Conservation (phyloP, 345 rosid species). For the Aquilaria yunnanensis region DNA sequence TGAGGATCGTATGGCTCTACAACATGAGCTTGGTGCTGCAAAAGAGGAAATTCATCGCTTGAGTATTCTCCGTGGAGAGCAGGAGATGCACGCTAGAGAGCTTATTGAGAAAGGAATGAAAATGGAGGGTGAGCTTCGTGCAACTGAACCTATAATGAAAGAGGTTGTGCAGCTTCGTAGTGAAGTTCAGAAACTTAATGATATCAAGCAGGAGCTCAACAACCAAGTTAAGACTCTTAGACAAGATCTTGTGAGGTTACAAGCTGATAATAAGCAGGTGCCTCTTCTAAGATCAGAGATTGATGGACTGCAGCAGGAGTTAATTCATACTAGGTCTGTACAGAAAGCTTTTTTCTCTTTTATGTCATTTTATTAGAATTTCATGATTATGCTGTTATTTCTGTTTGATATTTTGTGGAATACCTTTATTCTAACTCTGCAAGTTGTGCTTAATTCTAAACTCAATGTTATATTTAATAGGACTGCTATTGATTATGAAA, state of each 20-base stretch:
- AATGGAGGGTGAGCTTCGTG: constrained; percentile 82
- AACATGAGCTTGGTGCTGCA: constrained; percentile 67
- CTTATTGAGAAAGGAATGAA: constrained; percentile 78
- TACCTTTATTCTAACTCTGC: background rate
- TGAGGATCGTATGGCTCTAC: constrained; percentile 70
- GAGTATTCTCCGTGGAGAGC: constrained; percentile 64
- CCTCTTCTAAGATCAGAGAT: constrained; percentile 55
- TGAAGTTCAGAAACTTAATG: constrained; percentile 72
- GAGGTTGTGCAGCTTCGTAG: constrained; percentile 59
- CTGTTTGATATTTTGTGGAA: constrained; percentile 1
- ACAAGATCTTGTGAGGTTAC: constrained; percentile 59
- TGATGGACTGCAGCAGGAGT: constrained; percentile 75
- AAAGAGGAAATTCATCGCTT: constrained; percentile 87
- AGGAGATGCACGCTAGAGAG: constrained; percentile 58
- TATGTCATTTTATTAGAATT: background rate
- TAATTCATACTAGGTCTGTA: constrained; percentile 80
- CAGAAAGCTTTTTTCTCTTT: constrained; percentile 3
- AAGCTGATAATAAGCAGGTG: constrained; percentile 74
- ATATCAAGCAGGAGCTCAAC: constrained; percentile 55
- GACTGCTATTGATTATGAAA: constrained; percentile 80
- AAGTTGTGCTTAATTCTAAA: constrained; percentile 11
- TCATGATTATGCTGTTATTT: background rate
- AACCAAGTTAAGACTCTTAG: constrained; percentile 68
- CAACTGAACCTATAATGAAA: constrained; percentile 70
- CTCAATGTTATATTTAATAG: constrained; percentile 24